Percentiles rank a stretch among this genome's conserved stretches.
These are phyloP conservation scores for Ziziphus jujuba DNA, from an alignment of 306 rosid species.

Conservation along the genomic window DNA sequence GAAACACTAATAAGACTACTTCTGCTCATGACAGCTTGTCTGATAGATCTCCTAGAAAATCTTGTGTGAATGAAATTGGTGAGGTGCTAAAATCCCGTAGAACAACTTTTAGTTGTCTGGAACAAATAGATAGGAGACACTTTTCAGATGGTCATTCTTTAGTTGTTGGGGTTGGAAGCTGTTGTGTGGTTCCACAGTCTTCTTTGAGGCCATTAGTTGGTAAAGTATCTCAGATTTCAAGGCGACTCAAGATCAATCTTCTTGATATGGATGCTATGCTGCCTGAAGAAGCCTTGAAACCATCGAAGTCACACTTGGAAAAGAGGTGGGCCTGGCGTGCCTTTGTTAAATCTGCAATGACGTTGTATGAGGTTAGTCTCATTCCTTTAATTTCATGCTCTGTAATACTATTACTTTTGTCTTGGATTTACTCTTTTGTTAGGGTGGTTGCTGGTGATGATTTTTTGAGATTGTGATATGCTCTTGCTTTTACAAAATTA, in stretches of 20 bases:
- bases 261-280: conserved; percentile 96
- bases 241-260: conserved; percentile 73
- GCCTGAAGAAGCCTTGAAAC: conserved; percentile 69
- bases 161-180: conserved; percentile 48
- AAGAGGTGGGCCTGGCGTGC: conserved; percentile 95
- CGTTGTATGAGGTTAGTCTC: conserved; percentile 78
- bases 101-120: conserved; percentile 37
- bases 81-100: conserved; percentile 35
- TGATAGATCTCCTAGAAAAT: conserved; percentile 36
- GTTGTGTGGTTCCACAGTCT: conserved; percentile 78
- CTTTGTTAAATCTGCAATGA: conserved; percentile 81
- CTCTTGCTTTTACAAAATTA: no score
- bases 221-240: conserved; percentile 62
- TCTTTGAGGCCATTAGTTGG: conserved; percentile 85
- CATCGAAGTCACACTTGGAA: conserved; percentile 58
- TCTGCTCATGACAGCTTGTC: conserved; percentile 32
- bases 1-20: conserved; percentile 39
- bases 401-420: neutral
- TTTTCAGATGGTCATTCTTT: conserved; percentile 41
- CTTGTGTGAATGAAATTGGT: conserved; percentile 40
- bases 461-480: no score
- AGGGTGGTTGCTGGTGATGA: no score
- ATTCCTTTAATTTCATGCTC: conserved; percentile 14
- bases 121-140: conserved; percentile 42
- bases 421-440: neutral